Base-by-base conservation (phyloP, 2,329 filamentous ascomycete species). In the Fusarium algeriense region DNA sequence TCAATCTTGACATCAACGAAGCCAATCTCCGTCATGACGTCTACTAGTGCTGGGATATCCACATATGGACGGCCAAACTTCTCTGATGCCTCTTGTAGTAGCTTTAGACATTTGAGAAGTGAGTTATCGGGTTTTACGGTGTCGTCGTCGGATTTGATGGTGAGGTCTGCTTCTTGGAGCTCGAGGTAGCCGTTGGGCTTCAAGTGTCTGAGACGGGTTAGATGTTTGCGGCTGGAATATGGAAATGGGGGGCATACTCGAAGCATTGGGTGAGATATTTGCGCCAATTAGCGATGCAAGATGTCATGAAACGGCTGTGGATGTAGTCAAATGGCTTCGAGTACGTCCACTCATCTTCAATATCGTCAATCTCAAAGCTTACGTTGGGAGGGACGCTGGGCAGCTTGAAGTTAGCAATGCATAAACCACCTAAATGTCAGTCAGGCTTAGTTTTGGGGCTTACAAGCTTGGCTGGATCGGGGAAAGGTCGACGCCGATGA, bases 401-500 rank as follows among this genome's bases (percentile, higher is more conserved):
- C 9, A 6, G 7, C 1, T 2, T 30, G 8, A 2, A 11, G n/a
- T 50, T 8, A 50, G 30, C 10, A 30, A 8, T 30, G 30, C 23
- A 23, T 23, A 23, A 30, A 7, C 4, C 15, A 5, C 28, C 2
- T 49, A 2, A 6, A 7, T 13, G 34, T 3, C 2, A 49, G 30
- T 7, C 7, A 7, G 2, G 1, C 4, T 26, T 0, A 3, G 20
- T 26, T 35, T 4, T 0, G 1, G 11, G 15, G 37, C 48, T 28
- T 8, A 38, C 48, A 52, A 52, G 0, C 20, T 52, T 15, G 48
- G 32, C 3, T 52, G 48, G n/a, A 52, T 52, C 0, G 48, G 48
- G 0, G 48, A 52, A 17, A 52, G 48, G 17, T 52, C 48, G 13
- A 52, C 48, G 3, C 48, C 48, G 3, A 52, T 28, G 13, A 52